phyloP scores from a whole-genome alignment of 441 rosid genomes.

The Euphorbia schlechtendalii region DNA sequence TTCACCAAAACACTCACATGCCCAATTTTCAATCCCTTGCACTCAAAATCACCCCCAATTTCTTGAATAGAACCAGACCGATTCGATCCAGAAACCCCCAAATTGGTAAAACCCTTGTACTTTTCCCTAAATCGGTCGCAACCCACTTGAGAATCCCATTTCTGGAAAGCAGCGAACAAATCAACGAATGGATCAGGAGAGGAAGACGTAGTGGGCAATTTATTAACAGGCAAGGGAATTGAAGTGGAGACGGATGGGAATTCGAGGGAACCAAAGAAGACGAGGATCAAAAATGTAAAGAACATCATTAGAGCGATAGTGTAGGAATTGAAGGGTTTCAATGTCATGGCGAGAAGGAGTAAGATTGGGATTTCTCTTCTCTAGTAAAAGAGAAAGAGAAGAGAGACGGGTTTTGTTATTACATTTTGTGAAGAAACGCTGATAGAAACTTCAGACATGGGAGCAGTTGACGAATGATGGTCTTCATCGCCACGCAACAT shows the following conservation, averaged over 20 bases:
- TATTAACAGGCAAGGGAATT: slow-evolving; percentile 18
- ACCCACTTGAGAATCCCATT: slow-evolving; percentile 81
- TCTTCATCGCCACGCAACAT: too few species aligned
- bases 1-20: slow-evolving; percentile 72
- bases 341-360: slow-evolving; percentile 37
- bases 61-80: slow-evolving; percentile 54
- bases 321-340: slow-evolving; percentile 48
- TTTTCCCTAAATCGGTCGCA: slow-evolving; percentile 56
- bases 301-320: slow-evolving; percentile 48
- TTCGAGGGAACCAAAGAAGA: slow-evolving; percentile 66
- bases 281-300: slow-evolving; percentile 56
- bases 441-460: neutral
- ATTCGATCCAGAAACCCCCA: slow-evolving; percentile 24
- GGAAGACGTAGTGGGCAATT: slow-evolving; percentile 13
- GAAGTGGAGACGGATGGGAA: slow-evolving; percentile 56
- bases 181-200: slow-evolving; percentile 49
- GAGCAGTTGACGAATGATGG: too few species aligned
- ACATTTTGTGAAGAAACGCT: neutral
- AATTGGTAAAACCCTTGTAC: slow-evolving; percentile 26
- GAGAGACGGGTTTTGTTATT: neutral
- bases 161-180: slow-evolving; percentile 41
- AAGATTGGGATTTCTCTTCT: slow-evolving; percentile 2
- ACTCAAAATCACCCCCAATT: slow-evolving; percentile 32
- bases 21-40: slow-evolving; percentile 46
- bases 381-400: neutral